Conservation (phyloP, 1,284 basidiomycete species). For the Malassezia yamatoensis region DNA sequence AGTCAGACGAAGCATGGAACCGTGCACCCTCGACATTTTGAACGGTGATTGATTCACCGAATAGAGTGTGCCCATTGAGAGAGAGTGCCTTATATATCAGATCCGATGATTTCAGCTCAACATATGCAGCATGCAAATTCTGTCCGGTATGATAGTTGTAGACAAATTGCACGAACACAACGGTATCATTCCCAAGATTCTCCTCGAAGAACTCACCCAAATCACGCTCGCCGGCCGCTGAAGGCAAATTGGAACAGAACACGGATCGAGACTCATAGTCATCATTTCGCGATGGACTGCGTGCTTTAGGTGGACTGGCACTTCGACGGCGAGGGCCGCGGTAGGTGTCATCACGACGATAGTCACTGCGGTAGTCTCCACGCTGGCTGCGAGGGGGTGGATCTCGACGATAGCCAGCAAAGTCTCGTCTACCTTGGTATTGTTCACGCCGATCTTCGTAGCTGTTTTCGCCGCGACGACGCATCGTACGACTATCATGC, state of each 20-base stretch:
- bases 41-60: conserved; percentile 93
- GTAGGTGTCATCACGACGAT: conserved; percentile 14
- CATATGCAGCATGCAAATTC: conserved; percentile 93
- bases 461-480: conserved; percentile 4
- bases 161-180: conserved; percentile 88
- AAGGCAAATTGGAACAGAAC: conserved; percentile 94
- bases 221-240: conserved; percentile 84
- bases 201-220: conserved; percentile 98
- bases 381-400: neutral
- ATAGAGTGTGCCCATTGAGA: conserved; percentile 83
- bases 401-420: neutral
- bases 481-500: neutral
- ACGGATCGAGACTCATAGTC: conserved; percentile 77
- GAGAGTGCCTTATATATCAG: conserved; percentile 79
- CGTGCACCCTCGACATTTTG: conserved; percentile 88
- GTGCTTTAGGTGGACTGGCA: conserved; percentile 7
- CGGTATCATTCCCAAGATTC: conserved; percentile 73
- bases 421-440: too few species aligned
- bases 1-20: conserved; percentile 22
- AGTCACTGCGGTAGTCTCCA: neutral
- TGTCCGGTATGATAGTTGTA: conserved; percentile 83
- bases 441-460: conserved; percentile 10
- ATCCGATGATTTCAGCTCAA: conserved; percentile 82
- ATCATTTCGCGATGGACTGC: conserved; percentile 17
- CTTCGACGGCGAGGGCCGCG: conserved; percentile 5